phyloP scores from a whole-genome alignment of 192 early-diverging fungal species.

The Podila epigama region DNA sequence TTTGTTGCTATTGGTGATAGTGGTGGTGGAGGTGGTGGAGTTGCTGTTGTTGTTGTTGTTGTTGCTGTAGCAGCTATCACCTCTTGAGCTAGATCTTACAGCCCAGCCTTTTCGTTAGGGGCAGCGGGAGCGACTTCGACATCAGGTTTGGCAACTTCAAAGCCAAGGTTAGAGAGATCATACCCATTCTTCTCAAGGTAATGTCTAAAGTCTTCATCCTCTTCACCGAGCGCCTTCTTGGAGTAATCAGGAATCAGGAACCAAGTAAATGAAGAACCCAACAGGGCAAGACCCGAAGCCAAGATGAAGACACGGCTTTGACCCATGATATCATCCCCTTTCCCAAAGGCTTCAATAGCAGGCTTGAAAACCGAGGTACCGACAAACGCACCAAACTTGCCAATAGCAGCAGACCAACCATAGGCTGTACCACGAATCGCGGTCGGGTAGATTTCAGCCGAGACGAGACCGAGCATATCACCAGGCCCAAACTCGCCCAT shows the following conservation, averaged over 20 bases:
- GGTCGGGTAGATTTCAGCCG: constrained; percentile 52
- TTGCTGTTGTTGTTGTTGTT: neutral
- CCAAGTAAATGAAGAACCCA: constrained; percentile 43
- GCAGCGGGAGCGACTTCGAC: neutral
- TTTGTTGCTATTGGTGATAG: neutral
- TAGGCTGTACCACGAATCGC: constrained; percentile 56
- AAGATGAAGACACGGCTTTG: constrained; percentile 47
- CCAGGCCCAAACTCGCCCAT: constrained; percentile 58
- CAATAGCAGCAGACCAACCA: constrained; percentile 54
- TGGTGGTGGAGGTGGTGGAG: neutral
- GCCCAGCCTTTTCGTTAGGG: neutral
- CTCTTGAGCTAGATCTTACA: no score
- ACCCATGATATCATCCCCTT: constrained; percentile 23
- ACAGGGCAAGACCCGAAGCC: constrained; percentile 45
- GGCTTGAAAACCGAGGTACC: constrained; percentile 51
- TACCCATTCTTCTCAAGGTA: constrained; percentile 53
- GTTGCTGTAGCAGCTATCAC: neutral
- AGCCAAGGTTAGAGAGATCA: constrained; percentile 13
- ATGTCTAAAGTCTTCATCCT: constrained; percentile 49
- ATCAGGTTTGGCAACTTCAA: neutral
- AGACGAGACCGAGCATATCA: constrained; percentile 39
- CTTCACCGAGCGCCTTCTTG: constrained; percentile 31
- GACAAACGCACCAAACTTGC: constrained; percentile 52
- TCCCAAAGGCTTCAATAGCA: constrained; percentile 22
- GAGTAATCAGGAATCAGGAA: constrained; percentile 51